Evolutionary conservation across 306 rosid genomes (phyloP).

Genomic region (Citrullus colocynthis): DNA sequence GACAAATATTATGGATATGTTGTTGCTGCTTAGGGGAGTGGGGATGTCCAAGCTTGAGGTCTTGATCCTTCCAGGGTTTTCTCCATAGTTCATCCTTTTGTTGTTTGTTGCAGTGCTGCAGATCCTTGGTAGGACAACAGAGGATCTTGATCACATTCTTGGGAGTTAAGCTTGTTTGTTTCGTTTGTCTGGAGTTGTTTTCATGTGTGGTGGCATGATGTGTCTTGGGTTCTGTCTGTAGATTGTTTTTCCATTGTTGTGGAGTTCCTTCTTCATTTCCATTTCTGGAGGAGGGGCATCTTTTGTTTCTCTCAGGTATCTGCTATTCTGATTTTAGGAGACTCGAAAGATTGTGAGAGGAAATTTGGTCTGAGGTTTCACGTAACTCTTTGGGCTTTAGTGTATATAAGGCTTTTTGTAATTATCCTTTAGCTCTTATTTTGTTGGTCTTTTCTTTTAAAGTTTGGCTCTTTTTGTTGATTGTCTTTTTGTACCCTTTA

Average conservation of each 20-base stretch:
- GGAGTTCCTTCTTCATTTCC: not conserved
- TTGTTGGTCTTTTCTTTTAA: not conserved
- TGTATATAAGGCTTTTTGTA: not conserved
- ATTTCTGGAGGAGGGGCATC: not conserved
- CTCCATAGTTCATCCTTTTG: not conserved
- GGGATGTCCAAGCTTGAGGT: not conserved
- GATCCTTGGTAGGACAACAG: not conserved
- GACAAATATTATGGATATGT: not conserved
- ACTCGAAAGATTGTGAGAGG: not conserved
- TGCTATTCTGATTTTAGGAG: not conserved
- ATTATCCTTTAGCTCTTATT: not conserved
- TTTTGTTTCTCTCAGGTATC: not conserved
- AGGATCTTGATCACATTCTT: not conserved
- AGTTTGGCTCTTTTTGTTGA: not conserved
- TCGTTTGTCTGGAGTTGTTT: not conserved
- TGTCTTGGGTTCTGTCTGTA: not conserved
- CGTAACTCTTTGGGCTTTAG: not conserved
- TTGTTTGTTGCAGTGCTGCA: not conserved
- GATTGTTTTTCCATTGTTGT: not conserved
- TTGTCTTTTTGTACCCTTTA: not conserved
- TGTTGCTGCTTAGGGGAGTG: not conserved
- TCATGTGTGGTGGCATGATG: not conserved
- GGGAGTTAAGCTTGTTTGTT: not conserved
- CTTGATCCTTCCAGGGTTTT: not conserved
- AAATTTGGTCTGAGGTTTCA: not conserved